phyloP scores from a whole-genome alignment of 2,329 filamentous ascomycete genomes.

The Exophiala bonariae region DNA sequence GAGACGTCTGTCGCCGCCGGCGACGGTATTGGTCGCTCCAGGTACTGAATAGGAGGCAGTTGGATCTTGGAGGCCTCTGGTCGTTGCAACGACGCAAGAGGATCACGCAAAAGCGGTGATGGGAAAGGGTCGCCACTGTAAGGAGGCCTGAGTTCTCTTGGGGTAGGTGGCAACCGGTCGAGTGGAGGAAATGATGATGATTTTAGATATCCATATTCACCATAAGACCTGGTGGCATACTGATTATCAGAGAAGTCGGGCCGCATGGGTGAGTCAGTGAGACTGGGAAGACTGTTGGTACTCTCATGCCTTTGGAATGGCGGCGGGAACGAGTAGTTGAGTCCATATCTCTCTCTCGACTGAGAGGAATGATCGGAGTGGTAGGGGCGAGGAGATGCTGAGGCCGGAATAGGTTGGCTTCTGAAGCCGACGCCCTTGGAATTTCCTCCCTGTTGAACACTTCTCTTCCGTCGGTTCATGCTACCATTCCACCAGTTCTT shows the following conservation, averaged over 20 bases:
- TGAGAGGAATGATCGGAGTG: neutral
- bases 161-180: neutral
- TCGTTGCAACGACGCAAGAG: no score
- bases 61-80: neutral
- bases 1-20: constrained; percentile 66
- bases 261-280: neutral
- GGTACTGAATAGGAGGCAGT: constrained; percentile 30
- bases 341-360: neutral
- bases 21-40: constrained; percentile 63
- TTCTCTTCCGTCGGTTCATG: constrained; percentile 65
- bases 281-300: neutral
- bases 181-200: neutral
- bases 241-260: neutral
- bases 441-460: constrained; percentile 8
- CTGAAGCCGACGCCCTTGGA: constrained; percentile 22
- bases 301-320: constrained; percentile 5
- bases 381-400: constrained; percentile 9
- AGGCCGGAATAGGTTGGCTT: constrained; percentile 21
- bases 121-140: neutral
- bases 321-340: neutral
- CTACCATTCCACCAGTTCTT: constrained; percentile 99
- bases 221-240: neutral
- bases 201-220: neutral
- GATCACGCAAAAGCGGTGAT: neutral
- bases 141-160: neutral